Base-by-base conservation (phyloP, 2,329 filamentous ascomycete species). In the Endoconidiophora polonica region DNA sequence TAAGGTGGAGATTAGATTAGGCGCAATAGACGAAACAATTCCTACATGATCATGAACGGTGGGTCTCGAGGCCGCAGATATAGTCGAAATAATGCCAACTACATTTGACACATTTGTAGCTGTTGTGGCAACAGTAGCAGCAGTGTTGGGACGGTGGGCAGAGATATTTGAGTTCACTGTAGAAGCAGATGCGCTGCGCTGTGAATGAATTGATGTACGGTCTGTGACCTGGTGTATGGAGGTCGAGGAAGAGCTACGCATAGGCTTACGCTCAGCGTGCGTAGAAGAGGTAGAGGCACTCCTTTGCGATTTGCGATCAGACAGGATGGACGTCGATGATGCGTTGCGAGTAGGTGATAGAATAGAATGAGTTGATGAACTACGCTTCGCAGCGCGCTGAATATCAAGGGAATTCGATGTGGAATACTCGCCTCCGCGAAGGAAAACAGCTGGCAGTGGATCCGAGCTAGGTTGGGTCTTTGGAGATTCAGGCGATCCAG, bases 401-500 rank as follows among this genome's bases (percentile, higher is more conserved):
- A 46, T 24, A 33, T 52, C 45, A 20, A 26, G n/a, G 20, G 40
- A 52, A 26, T 23, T 48, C n/a, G 23, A 46, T 3, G 45, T 7
- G 4, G 40, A 44, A n/a, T 38, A 44, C 20, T 52, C 50, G n/a
- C 36, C 45, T 37, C 10, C 44, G 10, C 20, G 50, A 22, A 14
- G 36, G 33, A 42, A 26, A 18, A 38, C 44, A 23, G 36, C 42
- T 24, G 38, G 45, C 16, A 42, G 9, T 5, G 26, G 43, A 33
- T 22, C 40, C 18, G 41, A 41, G 44, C 22, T 46, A 40, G 24
- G 36, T 5, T 3, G 43, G 20, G 9, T 36, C 22, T 18, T 42
- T 26, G 29, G 51, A 18, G 51, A 53, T 23, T 49, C 47, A 18
- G 51, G 51, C 12, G 51, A 53, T 29, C 51, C 51, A 22, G 51